Percentiles rank a stretch among this genome's conserved stretches.
Conservation (phyloP, 2,329 filamentous ascomycete species). For the Fusarium pseudocircinatum region DNA sequence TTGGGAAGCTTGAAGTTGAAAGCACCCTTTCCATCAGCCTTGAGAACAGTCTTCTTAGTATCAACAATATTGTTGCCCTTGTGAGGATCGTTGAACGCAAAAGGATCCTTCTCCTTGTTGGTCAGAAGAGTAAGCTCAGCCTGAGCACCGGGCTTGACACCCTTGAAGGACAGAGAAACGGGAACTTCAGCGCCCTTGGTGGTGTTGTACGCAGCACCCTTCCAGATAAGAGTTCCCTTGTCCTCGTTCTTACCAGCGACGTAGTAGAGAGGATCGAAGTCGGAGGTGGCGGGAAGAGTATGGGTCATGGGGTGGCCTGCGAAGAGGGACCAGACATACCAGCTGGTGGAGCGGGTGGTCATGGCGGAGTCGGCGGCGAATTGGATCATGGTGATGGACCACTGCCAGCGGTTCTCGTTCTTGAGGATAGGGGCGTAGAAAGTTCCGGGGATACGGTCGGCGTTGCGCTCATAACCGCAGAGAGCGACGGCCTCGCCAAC, state of each 20-base stretch:
- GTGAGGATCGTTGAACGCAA: conserved; percentile 55
- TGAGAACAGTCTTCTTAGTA: conserved; percentile 50
- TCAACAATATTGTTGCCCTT: conserved; percentile 61
- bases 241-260: conserved; percentile 58
- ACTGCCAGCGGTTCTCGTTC: conserved; percentile 61
- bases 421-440: conserved; percentile 62
- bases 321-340: conserved; percentile 61
- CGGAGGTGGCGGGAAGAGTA: conserved; percentile 55
- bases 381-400: conserved; percentile 61
- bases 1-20: conserved; percentile 64
- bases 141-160: conserved; percentile 50
- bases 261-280: conserved; percentile 59
- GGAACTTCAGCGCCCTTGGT: conserved; percentile 56
- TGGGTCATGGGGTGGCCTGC: conserved; percentile 56
- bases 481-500: conserved; percentile 73
- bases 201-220: conserved; percentile 63
- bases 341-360: conserved; percentile 61
- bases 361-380: conserved; percentile 58
- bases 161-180: conserved; percentile 58
- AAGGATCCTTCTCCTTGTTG: conserved; percentile 52
- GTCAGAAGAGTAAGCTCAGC: conserved; percentile 58
- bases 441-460: conserved; percentile 64
- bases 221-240: conserved; percentile 57
- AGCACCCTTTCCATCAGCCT: conserved; percentile 55
- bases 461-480: conserved; percentile 72